phyloP scores from a whole-genome alignment of 1,139 yeast genomes.

The Taiozyma onychis region DNA sequence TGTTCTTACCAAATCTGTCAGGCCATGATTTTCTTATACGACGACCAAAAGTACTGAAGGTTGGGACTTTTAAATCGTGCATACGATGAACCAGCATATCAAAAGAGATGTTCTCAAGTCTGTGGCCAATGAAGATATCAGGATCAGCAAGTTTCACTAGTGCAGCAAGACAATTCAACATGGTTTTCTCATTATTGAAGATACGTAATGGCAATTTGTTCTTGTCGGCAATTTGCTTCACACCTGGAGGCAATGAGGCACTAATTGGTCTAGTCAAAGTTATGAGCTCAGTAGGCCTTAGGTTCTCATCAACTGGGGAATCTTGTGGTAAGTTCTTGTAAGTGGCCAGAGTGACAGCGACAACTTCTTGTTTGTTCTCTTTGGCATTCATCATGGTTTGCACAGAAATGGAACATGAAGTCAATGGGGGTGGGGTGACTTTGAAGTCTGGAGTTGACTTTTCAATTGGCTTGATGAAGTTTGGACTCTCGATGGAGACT shows the following conservation, averaged over 20 bases:
- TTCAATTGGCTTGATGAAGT: slow-evolving; percentile 42
- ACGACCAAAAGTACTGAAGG: slow-evolving; percentile 86
- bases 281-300: slow-evolving; percentile 49
- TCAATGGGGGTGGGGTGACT: slow-evolving; percentile 54
- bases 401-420: slow-evolving; percentile 68
- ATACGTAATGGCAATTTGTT: slow-evolving; percentile 43
- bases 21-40: slow-evolving; percentile 75
- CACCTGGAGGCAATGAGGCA: slow-evolving; percentile 66
- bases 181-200: slow-evolving; percentile 67
- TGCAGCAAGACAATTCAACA: slow-evolving; percentile 70
- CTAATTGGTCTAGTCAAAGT: slow-evolving; percentile 78
- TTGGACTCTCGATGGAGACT: slow-evolving; percentile 50
- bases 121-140: slow-evolving; percentile 86
- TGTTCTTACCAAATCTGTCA: slow-evolving; percentile 53
- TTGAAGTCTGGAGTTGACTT: slow-evolving; percentile 34
- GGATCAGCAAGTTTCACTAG: slow-evolving; percentile 74
- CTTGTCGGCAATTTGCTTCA: slow-evolving; percentile 51
- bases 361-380: slow-evolving; percentile 79
- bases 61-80: slow-evolving; percentile 62
- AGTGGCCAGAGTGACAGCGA: slow-evolving; percentile 73
- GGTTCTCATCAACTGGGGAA: slow-evolving; percentile 51
- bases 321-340: slow-evolving; percentile 67
- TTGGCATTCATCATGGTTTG: slow-evolving; percentile 73
- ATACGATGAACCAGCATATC: slow-evolving; percentile 81
- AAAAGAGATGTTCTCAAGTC: slow-evolving; percentile 70